Evolutionary conservation across 108 stramenopile genomes (phyloP).

Genomic region (Pelagomonas calceolata): DNA sequence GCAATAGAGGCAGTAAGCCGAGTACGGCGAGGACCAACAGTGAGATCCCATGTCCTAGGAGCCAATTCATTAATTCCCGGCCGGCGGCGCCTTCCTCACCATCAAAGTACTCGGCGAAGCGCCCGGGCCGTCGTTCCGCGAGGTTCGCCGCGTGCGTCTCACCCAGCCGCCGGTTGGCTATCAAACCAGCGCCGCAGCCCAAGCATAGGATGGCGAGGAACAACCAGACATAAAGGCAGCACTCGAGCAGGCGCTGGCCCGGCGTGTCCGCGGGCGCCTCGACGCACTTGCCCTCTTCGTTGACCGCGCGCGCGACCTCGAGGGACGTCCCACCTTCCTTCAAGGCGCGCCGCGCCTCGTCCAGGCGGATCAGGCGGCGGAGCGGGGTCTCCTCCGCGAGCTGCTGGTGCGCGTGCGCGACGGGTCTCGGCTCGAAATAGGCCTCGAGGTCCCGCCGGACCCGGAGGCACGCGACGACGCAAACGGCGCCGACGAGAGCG

Average conservation of each 20-base stretch:
- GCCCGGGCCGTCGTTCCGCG: not conserved
- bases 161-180: not conserved
- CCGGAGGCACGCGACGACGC: too few species aligned
- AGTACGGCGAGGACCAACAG: not conserved
- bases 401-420: too few species aligned
- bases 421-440: not conserved
- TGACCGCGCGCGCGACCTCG: not conserved
- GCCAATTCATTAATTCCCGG: not conserved
- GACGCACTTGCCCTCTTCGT: not conserved
- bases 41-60: not conserved
- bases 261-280: not conserved
- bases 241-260: not conserved
- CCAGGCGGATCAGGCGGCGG: too few species aligned
- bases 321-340: too few species aligned
- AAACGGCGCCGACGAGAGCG: too few species aligned
- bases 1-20: not conserved
- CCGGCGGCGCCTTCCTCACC: not conserved
- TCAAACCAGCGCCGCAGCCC: not conserved
- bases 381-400: too few species aligned
- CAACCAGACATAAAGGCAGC: not conserved
- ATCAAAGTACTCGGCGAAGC: too few species aligned
- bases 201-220: not conserved
- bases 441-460: not conserved
- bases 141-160: not conserved
- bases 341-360: too few species aligned